These are phyloP conservation scores for Plantago major DNA, from an alignment of 257 asterid species.

Conservation along the genomic window DNA sequence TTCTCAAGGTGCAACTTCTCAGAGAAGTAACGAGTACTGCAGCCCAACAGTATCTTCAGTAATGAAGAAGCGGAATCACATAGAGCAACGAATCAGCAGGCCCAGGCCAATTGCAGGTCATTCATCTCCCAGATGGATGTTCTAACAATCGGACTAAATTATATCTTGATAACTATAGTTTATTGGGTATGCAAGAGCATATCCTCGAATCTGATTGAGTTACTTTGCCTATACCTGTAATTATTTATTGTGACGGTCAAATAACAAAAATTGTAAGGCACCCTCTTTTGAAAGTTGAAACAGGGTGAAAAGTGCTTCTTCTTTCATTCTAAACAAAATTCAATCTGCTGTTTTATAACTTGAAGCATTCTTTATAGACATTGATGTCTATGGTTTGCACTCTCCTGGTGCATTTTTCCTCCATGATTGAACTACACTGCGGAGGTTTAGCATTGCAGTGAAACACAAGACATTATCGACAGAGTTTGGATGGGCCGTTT, in stretches of 20 bases:
- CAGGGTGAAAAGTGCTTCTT: conserved; percentile 17
- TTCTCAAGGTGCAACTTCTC: conserved; percentile 80
- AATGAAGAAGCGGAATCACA: conserved; percentile 76
- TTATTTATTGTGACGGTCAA: conserved; percentile 23
- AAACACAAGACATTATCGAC: too few species aligned
- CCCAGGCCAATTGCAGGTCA: conserved; percentile 53
- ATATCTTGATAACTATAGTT: conserved; percentile 11
- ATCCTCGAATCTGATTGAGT: conserved; percentile 6
- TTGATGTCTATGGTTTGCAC: too few species aligned
- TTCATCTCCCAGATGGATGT: conserved; percentile 90
- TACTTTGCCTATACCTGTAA: conserved; percentile 35
- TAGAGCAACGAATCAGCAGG: conserved; percentile 45
- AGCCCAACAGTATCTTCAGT: conserved; percentile 93
- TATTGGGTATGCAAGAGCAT: conserved; percentile 12
- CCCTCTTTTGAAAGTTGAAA: conserved; percentile 17
- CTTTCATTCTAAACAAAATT: not conserved
- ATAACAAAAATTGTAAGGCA: conserved; percentile 15
- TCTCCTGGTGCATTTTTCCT: too few species aligned
- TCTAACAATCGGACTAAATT: conserved; percentile 26
- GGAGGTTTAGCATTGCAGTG: too few species aligned
- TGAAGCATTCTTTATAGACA: too few species aligned
- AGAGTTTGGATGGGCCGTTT: too few species aligned
- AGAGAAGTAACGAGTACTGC: conserved; percentile 78
- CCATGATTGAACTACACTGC: too few species aligned
- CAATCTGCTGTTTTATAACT: too few species aligned